phyloP scores from a whole-genome alignment of 805 yeast species.

The Myxozyma geophila region DNA sequence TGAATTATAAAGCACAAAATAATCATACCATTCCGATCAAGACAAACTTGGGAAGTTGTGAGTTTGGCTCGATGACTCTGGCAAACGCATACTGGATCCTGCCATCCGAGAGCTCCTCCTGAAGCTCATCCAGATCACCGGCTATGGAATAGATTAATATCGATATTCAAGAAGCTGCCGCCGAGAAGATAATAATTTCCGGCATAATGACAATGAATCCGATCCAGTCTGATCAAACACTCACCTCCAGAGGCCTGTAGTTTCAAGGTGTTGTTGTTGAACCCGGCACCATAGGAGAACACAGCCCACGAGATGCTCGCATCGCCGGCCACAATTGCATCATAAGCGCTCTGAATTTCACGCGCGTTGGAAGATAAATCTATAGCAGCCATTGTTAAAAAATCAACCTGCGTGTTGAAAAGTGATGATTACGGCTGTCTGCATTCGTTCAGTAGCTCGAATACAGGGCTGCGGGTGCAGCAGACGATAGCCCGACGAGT shows the following conservation, averaged over 20 bases:
- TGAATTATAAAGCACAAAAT: neutral
- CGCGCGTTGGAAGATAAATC: conserved; percentile 35
- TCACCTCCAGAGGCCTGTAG: conserved; percentile 46
- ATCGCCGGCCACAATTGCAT: conserved; percentile 78
- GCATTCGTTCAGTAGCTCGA: neutral
- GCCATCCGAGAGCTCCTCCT: conserved; percentile 81
- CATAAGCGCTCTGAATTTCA: conserved; percentile 55
- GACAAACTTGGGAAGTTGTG: conserved; percentile 82
- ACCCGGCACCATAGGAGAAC: conserved; percentile 70
- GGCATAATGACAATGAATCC: neutral
- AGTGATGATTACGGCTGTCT: neutral
- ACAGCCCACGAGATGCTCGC: conserved; percentile 73
- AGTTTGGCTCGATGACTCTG: conserved; percentile 87
- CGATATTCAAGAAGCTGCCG: neutral
- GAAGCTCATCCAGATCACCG: conserved; percentile 76
- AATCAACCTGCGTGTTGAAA: neutral
- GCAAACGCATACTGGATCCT: conserved; percentile 89
- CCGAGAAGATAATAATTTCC: neutral
- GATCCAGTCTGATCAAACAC: conserved; percentile 12
- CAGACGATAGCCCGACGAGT: neutral
- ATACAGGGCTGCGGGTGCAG: neutral
- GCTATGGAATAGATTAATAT: conserved; percentile 35
- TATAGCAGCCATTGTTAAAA: conserved; percentile 27
- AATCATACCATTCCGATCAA: conserved; percentile 75
- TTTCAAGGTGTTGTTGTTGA: conserved; percentile 47